Conservation (phyloP, 192 early-diverging fungal genomes). For the Umbelopsis sp. region DNA sequence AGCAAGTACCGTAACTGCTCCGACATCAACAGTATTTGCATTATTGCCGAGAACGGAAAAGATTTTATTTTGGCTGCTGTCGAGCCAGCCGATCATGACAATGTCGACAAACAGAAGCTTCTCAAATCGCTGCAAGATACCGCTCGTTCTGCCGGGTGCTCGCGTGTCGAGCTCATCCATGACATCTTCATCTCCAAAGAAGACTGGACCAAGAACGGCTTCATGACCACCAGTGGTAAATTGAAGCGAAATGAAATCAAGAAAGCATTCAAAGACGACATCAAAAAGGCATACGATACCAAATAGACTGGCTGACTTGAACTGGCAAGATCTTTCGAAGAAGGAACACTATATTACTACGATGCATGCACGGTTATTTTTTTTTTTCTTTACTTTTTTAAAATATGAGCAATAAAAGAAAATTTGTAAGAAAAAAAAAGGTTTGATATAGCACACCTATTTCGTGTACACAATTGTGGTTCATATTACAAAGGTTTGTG, state of each 20-base stretch:
- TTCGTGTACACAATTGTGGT: slow-evolving; percentile 3
- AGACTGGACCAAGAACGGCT: slow-evolving; percentile 72
- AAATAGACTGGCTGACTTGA: neutral
- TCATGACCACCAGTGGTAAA: slow-evolving; percentile 80
- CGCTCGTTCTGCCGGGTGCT: slow-evolving; percentile 58
- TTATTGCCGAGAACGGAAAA: slow-evolving; percentile 69
- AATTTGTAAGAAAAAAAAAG: too few species aligned
- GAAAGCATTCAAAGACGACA: slow-evolving; percentile 32
- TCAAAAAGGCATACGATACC: slow-evolving; percentile 21
- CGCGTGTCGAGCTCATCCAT: slow-evolving; percentile 65
- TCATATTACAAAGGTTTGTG: slow-evolving; percentile 19
- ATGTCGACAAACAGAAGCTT: slow-evolving; percentile 48
- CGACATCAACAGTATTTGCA: slow-evolving; percentile 75
- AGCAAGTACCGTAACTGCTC: slow-evolving; percentile 73
- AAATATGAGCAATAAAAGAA: too few species aligned
- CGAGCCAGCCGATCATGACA: slow-evolving; percentile 49
- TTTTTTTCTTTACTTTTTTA: too few species aligned
- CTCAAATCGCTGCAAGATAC: slow-evolving; percentile 55
- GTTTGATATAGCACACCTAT: too few species aligned
- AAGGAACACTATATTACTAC: slow-evolving; percentile 4
- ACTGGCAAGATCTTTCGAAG: too few species aligned
- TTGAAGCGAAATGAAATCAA: slow-evolving; percentile 62
- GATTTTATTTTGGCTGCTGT: slow-evolving; percentile 72
- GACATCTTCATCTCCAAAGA: slow-evolving; percentile 55
- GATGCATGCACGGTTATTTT: too few species aligned